Evolutionary conservation across 225 moss, liverwort and hornwort species (phyloP).

Genomic region (Anthoceros angustus): DNA sequence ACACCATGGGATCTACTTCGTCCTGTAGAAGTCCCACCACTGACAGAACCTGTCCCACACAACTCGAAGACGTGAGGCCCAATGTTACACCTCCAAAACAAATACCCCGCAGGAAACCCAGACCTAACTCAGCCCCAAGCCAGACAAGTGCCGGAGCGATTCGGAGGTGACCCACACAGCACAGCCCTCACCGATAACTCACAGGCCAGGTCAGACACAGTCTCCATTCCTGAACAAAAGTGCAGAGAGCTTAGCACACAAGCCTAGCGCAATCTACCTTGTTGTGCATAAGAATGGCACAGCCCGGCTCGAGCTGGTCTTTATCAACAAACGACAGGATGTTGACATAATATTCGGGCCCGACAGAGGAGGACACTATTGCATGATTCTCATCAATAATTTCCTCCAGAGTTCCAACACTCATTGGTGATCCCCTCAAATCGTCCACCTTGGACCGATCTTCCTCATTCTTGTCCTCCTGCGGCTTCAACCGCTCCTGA

Average conservation of each 20-base stretch:
- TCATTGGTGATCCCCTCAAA: slow-evolving; percentile 92
- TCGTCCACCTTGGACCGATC: slow-evolving; percentile 24
- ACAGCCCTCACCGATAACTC: too few relatives aligned
- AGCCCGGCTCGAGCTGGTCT: slow-evolving; percentile 91
- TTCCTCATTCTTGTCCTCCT: slow-evolving; percentile 67
- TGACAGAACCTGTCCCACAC: slow-evolving; percentile 29
- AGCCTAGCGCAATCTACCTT: slow-evolving; percentile 38
- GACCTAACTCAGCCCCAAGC: too few relatives aligned
- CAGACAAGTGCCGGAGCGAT: too few relatives aligned
- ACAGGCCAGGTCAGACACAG: too few relatives aligned
- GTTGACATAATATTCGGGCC: slow-evolving; percentile 95
- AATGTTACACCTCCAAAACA: too few relatives aligned
- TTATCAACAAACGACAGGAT: slow-evolving; percentile 97
- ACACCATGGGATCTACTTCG: slow-evolving; percentile 76
- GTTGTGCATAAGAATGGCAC: slow-evolving; percentile 94
- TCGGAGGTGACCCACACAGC: too few relatives aligned
- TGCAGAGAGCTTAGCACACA: too few relatives aligned
- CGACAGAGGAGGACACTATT: slow-evolving; percentile 90
- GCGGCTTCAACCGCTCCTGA: slow-evolving; percentile 92
- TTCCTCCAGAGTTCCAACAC: slow-evolving; percentile 89
- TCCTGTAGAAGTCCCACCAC: slow-evolving; percentile 92
- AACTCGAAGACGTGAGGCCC: too few relatives aligned
- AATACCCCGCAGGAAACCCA: too few relatives aligned
- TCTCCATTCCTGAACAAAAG: too few relatives aligned
- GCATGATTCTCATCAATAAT: slow-evolving; percentile 99